Conservation (phyloP, 176 grass and related monocot genomes). For the Cenchrus purpureus region DNA sequence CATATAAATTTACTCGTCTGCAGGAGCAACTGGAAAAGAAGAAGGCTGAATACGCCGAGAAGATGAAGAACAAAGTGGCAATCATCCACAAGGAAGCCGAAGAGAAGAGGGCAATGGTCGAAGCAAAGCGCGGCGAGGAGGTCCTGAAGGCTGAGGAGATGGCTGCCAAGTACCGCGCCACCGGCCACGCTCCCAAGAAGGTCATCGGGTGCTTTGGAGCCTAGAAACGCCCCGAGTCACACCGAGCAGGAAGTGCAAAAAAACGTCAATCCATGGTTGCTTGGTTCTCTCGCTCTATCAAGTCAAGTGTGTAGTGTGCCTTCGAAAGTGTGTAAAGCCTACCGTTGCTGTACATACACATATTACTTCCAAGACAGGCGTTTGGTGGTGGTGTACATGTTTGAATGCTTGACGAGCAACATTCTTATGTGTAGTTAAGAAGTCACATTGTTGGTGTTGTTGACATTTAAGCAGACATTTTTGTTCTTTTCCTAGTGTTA, state of each 20-base stretch:
- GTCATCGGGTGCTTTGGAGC: slow-evolving; percentile 83
- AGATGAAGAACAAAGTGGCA: slow-evolving; percentile 89
- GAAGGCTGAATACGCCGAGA: slow-evolving; percentile 91
- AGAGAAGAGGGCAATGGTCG: slow-evolving; percentile 83
- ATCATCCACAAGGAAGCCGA: slow-evolving; percentile 83
- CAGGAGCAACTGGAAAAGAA: slow-evolving; percentile 95
- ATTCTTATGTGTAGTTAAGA: slow-evolving; percentile 75
- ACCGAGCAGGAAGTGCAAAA: neutral
- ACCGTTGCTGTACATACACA: slow-evolving; percentile 67
- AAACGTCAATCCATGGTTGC: slow-evolving; percentile 4
- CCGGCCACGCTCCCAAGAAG: slow-evolving; percentile 79
- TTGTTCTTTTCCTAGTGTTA: slow-evolving; percentile 22
- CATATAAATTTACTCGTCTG: neutral
- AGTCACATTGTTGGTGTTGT: slow-evolving; percentile 56
- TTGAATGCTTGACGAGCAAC: slow-evolving; percentile 50
- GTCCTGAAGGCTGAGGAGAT: slow-evolving; percentile 84
- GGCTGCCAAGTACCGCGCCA: slow-evolving; percentile 85
- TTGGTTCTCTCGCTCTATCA: slow-evolving; percentile 35
- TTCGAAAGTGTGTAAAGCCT: slow-evolving; percentile 57
- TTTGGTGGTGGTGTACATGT: slow-evolving; percentile 75
- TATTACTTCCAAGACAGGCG: slow-evolving; percentile 52
- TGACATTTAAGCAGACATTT: slow-evolving; percentile 48
- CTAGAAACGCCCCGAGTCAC: slow-evolving; percentile 8
- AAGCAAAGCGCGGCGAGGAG: slow-evolving; percentile 72
- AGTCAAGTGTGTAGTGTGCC: slow-evolving; percentile 46